A percentile compares a stretch with the other conserved stretches of the same genome.
phyloP scores from a whole-genome alignment of 306 rosid genomes.

The Vigna unguiculata region DNA sequence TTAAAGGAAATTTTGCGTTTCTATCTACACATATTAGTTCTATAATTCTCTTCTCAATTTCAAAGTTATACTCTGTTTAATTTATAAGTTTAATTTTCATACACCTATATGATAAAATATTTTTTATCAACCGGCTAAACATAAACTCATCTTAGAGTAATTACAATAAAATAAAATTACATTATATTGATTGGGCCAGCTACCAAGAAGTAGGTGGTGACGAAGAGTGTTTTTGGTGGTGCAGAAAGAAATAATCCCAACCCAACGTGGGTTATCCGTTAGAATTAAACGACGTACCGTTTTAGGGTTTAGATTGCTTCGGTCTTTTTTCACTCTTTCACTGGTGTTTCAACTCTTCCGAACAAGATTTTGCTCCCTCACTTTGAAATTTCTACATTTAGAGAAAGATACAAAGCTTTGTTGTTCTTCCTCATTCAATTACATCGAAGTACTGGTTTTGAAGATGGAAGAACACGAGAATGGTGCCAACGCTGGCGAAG shows the following conservation, averaged over 20 bases:
- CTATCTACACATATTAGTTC: no score
- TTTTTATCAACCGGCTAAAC: no score
- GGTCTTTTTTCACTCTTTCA: not conserved
- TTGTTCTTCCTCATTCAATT: not conserved
- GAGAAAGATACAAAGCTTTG: not conserved
- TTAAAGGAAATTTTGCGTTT: no score
- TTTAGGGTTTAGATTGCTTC: constrained; percentile 16
- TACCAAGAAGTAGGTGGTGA: not conserved
- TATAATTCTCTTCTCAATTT: no score
- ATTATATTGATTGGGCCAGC: not conserved
- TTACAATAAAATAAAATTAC: not conserved
- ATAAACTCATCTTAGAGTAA: no score
- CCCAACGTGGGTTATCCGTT: not conserved
- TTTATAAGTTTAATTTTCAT: no score
- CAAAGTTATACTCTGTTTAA: no score
- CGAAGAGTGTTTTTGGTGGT: no score
- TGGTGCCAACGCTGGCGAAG: constrained; percentile 53
- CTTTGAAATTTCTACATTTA: not conserved
- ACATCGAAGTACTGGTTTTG: not conserved
- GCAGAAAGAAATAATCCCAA: not conserved
- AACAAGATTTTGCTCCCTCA: not conserved
- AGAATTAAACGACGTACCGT: constrained; percentile 26
- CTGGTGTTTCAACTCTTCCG: no score
- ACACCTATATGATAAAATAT: no score
- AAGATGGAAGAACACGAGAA: constrained; percentile 53